Evolutionary conservation across 1,284 basidiomycete genomes (phyloP), one percentile per base, ranked within the genome.

Genomic region (Pholiota adiposa): DNA sequence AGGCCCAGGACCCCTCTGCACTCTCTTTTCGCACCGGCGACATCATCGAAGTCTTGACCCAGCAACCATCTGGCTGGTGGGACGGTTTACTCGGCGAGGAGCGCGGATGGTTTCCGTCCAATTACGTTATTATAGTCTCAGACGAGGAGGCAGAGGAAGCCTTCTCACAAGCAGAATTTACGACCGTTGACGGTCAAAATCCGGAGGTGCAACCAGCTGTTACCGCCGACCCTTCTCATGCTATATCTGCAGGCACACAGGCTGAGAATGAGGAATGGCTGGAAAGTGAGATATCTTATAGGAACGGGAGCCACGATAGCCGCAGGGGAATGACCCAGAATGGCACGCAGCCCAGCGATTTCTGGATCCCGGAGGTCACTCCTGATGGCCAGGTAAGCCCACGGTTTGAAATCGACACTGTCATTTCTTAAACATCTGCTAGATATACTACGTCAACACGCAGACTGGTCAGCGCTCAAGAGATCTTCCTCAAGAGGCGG

Each of bases 31-130:
- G 75, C 60, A 87, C 86, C 66, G 91, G 90, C 65, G 95, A 97
- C 70, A 84, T 98, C 64, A 97, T 99, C 68, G 95, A 98, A 75
- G 94, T 99, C 56, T 83, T 97, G 54, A 94, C 92, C 6, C 89
- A 91, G 71, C 86, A 98, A 56, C 92, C 94, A 51, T 93, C 91
- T 4, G 97, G 97, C 16, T 99, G 97, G 97, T 99, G 97, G 97
- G 97, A 99, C 75, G 97, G 97, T 7, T 80, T 98, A 62, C 81
- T 98, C 33, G 89, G 90, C 56, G 89, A 90, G 57, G 88, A 92
- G 72, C 87, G 97, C 54, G 97, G 97, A 48, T 98, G 97, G 97
- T 98, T 99, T 75, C 97, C 97, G 12, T 95, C 92, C 65, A 99
- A 98, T 79, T 98, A 97, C 77, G 95, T 98, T 48, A 79, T 83